Evolutionary conservation across 495 filamentous ascomycete genomes (phyloP).

Genomic region (Podospora australis): DNA sequence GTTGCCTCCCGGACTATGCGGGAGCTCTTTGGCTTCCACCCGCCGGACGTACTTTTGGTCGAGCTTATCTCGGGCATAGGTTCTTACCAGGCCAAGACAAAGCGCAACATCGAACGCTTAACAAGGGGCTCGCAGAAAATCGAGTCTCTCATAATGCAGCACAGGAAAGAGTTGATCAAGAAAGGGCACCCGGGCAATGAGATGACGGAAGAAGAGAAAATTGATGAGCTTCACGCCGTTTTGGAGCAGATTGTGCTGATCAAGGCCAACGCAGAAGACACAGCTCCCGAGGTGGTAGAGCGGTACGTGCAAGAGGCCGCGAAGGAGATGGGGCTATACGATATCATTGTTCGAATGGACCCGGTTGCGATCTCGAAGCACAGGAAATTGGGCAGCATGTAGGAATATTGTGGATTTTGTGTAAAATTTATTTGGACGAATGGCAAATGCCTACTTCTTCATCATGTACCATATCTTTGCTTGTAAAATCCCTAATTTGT

Average conservation of each 20-base stretch:
- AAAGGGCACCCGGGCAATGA: slow-evolving; percentile 16
- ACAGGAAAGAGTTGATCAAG: slow-evolving; percentile 11
- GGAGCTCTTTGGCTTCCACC: slow-evolving; percentile 46
- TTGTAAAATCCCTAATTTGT: too few relatives aligned
- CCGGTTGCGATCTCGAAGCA: slow-evolving; percentile 14
- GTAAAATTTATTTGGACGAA: too few relatives aligned
- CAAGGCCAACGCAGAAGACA: slow-evolving; percentile 32
- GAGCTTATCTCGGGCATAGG: slow-evolving; percentile 34
- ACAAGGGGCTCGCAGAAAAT: slow-evolving; percentile 27
- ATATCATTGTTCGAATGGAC: slow-evolving; percentile 22
- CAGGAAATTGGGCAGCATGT: slow-evolving; percentile 15
- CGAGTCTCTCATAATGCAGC: slow-evolving; percentile 21
- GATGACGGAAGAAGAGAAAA: slow-evolving; percentile 19
- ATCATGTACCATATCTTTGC: too few relatives aligned
- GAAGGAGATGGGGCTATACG: slow-evolving; percentile 49
- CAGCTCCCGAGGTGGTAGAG: slow-evolving; percentile 30
- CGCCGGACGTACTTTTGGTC: slow-evolving; percentile 34
- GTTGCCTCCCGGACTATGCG: slow-evolving; percentile 53
- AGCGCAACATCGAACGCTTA: slow-evolving; percentile 26
- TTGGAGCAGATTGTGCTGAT: slow-evolving; percentile 34
- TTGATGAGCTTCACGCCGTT: slow-evolving; percentile 20
- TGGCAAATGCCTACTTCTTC: too few relatives aligned
- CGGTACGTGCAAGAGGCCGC: slow-evolving; percentile 39
- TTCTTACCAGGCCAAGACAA: slow-evolving; percentile 29
- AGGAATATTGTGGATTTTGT: background rate